Base-by-base conservation (phyloP, 345 rosid genomes). In the Trapa incisa region DNA sequence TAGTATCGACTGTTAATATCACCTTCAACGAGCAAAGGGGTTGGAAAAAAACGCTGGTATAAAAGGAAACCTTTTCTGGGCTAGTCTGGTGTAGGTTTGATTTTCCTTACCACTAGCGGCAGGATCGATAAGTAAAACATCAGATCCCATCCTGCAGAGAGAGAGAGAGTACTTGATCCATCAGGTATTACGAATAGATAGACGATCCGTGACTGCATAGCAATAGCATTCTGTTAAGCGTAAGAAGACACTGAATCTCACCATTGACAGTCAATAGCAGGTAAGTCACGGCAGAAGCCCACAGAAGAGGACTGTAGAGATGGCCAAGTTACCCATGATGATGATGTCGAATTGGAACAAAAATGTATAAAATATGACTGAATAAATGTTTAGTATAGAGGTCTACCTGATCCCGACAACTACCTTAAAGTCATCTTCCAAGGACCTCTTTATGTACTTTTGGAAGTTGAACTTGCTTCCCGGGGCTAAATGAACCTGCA, bases 381-480 rank as follows among this genome's bases (percentile, higher is more conserved):
- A 3, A 15, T 33, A 13, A 48, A 15, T 35, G 7, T 32, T 35
- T 13, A 38, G 61, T 45, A 53, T 33, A 12, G 32, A 57, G 61
- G 14, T 64, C 69, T 80, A 89, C 97, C 86, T 89, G 76, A 91
- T 94, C 69, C 96, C 99, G 1, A 94, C 99, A 11, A 91, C 93
- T 67, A 89, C 89, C 82, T 94, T 94, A 70, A 94, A 91, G 80
- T 94, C 99, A 33, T 94, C 99, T 79, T 94, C 97, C 32, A 94
- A 73, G 64, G 99, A 89, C 71, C 88, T 78, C 81, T 84, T 87
- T 72, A 94, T 94, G 65, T 94, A 94, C 66, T 94, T 89, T 69
- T 87, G 99, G 66, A 94, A 94, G 79, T 94, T 80, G 72, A 94
- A 94, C 77, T 79, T 91, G 76, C 75, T 87, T 52, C 96, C 93